Conservation (phyloP, 345 rosid species). For the Syzygium aromaticum region DNA sequence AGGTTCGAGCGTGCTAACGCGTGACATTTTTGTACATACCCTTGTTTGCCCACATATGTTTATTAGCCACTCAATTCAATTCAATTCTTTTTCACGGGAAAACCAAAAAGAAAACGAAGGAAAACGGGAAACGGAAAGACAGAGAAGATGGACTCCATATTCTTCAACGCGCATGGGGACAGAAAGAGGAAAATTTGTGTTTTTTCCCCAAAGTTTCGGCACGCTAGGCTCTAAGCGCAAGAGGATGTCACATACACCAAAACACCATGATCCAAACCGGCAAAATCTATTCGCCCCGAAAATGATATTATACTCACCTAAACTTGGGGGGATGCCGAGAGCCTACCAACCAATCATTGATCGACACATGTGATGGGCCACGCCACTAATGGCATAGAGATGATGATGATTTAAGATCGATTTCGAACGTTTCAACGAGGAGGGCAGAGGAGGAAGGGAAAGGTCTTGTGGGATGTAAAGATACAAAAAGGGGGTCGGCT, state of each 20-base stretch:
- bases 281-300: not conserved
- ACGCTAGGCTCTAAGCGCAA: slow-evolving; percentile 10
- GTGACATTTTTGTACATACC: not conserved
- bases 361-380: not conserved
- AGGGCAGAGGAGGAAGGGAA: not conserved
- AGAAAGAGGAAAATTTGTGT: not conserved
- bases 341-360: slow-evolving; percentile 19
- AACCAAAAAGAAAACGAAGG: not conserved
- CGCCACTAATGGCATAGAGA: not conserved
- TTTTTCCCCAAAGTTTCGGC: not conserved
- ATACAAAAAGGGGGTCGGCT: slow-evolving; percentile 25
- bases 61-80: not conserved
- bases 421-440: not conserved
- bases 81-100: not conserved
- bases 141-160: not conserved
- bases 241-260: slow-evolving; percentile 21
- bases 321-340: slow-evolving; percentile 4
- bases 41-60: not conserved
- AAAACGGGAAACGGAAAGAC: not conserved
- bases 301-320: not conserved
- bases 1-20: slow-evolving; percentile 11
- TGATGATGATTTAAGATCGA: not conserved
- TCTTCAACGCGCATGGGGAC: not conserved
- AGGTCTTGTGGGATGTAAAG: not conserved
- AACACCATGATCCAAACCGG: slow-evolving; percentile 7